Evolutionary conservation across 768 basidiomycete genomes (phyloP), one percentile per base, ranked within the genome.

Genomic region (Hortiboletus flavorubellus): DNA sequence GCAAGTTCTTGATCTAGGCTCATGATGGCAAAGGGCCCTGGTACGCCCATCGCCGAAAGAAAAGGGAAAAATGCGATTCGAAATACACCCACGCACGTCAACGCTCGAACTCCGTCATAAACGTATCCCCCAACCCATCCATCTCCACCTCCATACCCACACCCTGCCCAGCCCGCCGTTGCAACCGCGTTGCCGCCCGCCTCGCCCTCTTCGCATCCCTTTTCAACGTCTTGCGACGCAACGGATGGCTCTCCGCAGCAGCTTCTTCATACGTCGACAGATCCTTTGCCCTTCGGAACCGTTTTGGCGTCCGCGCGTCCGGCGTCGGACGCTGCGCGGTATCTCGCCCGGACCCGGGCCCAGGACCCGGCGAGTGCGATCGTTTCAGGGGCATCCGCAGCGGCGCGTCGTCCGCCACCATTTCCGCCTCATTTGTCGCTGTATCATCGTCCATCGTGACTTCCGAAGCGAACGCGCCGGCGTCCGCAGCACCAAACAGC

Each of bases 401-500:
- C 12, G 69, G 67, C 45, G 68, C 71, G 8, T 61, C 74, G 39
- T 79, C 78, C 48, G 76, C 75, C 65, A 76, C 71, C 53, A 68
- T 71, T 26, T 71, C 72, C 16, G 58, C 64, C 35, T 67, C 73
- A 33, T 68, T 66, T 6, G 64, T 64, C 14, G 68, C 66, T 18
- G 73, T 75, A 41, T 78, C 79, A 54, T 80, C 75, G 6, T 69
- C 74, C 58, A 79, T 67, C 71, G 79, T 75, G 0, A 74, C 70
- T 29, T 80, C 55, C 7, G 30, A 67, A 5, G 39, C 82, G 55
- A 91, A 91, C 9, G 90, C 91, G n/a, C 86, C 88, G 11, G 83
- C 84, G 65, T 93, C 93, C 0, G 89, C 86, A 39, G 79, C 81
- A 6, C 86, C 85, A 59, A 96, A 94, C 5, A 98, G 71, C 0